These are phyloP conservation scores for Vararia minispora DNA, from an alignment of 768 basidiomycete species.

Conservation along the genomic window DNA sequence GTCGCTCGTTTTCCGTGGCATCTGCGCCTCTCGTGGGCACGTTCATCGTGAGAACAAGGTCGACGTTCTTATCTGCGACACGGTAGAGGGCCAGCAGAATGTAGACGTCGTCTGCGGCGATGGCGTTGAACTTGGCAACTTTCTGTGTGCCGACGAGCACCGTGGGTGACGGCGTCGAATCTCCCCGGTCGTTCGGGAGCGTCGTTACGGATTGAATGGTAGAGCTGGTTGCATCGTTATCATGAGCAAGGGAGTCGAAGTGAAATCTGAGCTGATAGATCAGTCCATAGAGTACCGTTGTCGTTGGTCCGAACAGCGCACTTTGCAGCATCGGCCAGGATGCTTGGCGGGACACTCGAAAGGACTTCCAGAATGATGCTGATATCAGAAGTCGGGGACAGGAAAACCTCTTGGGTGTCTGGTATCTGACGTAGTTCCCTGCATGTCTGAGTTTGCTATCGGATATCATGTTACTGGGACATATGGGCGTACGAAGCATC, in stretches of 20 bases:
- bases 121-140: slow-evolving; percentile 68
- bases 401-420: slow-evolving; percentile 89
- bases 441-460: slow-evolving; percentile 6
- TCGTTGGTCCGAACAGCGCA: slow-evolving; percentile 18
- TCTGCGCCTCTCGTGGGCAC: slow-evolving; percentile 45
- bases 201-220: slow-evolving; percentile 32
- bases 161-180: slow-evolving; percentile 46
- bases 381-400: slow-evolving; percentile 54
- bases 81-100: slow-evolving; percentile 79
- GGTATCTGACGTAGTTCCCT: slow-evolving; percentile 77
- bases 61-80: slow-evolving; percentile 55
- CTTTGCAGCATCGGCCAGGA: slow-evolving; percentile 58
- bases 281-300: slow-evolving; percentile 2
- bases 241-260: slow-evolving; percentile 83
- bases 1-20: slow-evolving; percentile 28
- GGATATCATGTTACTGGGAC: no score
- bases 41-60: slow-evolving; percentile 81
- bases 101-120: slow-evolving; percentile 50
- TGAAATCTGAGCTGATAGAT: slow-evolving; percentile 53
- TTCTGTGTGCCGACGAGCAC: slow-evolving; percentile 58
- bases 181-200: slow-evolving; percentile 30
- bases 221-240: slow-evolving; percentile 60
- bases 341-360: slow-evolving; percentile 49
- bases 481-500: slow-evolving; percentile 75
- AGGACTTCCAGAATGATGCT: slow-evolving; percentile 84